Evolutionary conservation across 179 eudicot genomes (phyloP).

Genomic region (Sideroxylon spinosum): DNA sequence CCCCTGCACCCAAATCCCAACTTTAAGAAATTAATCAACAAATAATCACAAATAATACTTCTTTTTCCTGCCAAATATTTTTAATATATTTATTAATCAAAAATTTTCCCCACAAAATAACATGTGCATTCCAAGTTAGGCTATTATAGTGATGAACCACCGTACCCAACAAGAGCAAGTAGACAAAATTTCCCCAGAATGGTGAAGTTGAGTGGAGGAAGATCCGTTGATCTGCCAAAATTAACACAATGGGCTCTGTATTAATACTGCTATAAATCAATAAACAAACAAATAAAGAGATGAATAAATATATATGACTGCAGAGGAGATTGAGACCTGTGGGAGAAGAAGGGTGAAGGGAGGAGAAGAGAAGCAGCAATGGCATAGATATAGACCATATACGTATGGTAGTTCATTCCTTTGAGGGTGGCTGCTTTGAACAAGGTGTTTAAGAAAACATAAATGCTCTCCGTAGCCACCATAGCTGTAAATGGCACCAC

Average conservation of each 20-base stretch:
- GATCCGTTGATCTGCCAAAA: slow-evolving; percentile 32
- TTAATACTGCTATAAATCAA: no score
- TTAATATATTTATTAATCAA: no score
- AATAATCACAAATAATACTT: no score
- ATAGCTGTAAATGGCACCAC: slow-evolving; percentile 38
- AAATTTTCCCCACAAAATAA: no score
- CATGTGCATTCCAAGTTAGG: no score
- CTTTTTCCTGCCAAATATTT: no score
- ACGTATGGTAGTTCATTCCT: slow-evolving; percentile 47
- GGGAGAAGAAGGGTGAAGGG: slow-evolving; percentile 30
- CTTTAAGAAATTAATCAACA: no score
- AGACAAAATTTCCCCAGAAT: slow-evolving; percentile 34
- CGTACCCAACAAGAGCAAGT: slow-evolving; percentile 46
- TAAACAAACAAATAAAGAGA: not conserved
- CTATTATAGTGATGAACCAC: no score
- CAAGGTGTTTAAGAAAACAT: slow-evolving; percentile 38
- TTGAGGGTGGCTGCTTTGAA: slow-evolving; percentile 44
- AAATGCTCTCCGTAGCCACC: slow-evolving; percentile 36
- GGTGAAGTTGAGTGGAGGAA: slow-evolving; percentile 32
- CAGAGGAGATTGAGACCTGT: not conserved
- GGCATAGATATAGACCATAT: slow-evolving; percentile 38
- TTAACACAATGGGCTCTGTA: no score
- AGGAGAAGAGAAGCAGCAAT: slow-evolving; percentile 37
- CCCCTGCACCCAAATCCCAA: not conserved
- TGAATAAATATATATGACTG: not conserved